Conservation (phyloP, 2,329 filamentous ascomycete species). For the Leptographium radiaticola region DNA sequence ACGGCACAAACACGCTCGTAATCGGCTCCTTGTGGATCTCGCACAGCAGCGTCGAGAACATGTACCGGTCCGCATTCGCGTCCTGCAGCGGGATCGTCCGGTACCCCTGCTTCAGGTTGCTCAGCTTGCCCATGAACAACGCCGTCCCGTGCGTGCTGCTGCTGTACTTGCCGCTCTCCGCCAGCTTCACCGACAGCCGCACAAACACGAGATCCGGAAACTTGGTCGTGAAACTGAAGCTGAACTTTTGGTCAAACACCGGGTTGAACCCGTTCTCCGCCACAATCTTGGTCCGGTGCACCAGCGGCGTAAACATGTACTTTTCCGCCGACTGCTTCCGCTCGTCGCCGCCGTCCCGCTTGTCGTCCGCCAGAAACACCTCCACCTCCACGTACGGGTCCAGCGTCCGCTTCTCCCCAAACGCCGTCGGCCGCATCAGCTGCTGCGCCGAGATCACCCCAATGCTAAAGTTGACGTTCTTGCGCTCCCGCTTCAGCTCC, state of each 20-base stretch:
- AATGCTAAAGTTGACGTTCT: conserved; percentile 72
- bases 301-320: conserved; percentile 3
- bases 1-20: conserved; percentile 42
- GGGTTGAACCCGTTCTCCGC: conserved; percentile 91
- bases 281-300: conserved; percentile 63
- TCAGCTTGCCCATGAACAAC: conserved; percentile 85
- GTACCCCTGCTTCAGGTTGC: conserved; percentile 80
- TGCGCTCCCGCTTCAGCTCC: conserved; percentile 58
- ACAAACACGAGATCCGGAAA: conserved; percentile 90
- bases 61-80: conserved; percentile 76
- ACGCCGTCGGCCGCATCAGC: conserved; percentile 65
- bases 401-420: conserved; percentile 44
- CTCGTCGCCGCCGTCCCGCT: conserved; percentile 77
- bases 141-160: conserved; percentile 53
- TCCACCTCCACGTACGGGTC: conserved; percentile 94
- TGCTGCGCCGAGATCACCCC: conserved; percentile 91
- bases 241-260: conserved; percentile 66
- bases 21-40: conserved; percentile 56
- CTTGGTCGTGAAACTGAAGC: conserved; percentile 79
- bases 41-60: conserved; percentile 92
- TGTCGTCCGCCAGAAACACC: conserved; percentile 87
- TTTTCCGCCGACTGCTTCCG: conserved; percentile 47
- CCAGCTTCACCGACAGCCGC: conserved; percentile 83
- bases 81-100: conserved; percentile 85
- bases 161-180: conserved; percentile 59